Evolutionary conservation across 2,329 filamentous ascomycete genomes (phyloP).

Genomic region (Alternaria rosae): DNA sequence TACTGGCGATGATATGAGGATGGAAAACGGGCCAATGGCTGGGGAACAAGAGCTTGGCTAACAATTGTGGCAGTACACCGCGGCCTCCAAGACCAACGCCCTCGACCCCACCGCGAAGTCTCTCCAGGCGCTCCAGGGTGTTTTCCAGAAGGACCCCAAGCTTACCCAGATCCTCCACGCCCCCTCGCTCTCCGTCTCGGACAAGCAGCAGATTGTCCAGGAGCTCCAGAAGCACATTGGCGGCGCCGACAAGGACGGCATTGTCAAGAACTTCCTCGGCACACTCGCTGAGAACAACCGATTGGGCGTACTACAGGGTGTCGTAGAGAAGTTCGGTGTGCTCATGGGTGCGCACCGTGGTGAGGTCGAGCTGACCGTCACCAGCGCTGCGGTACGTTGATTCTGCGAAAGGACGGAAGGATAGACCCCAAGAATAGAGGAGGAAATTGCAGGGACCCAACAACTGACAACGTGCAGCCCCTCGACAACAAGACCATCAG

Average conservation of each 20-base stretch:
- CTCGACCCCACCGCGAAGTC: conserved; percentile 88
- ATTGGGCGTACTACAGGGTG: conserved; percentile 78
- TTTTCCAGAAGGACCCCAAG: conserved; percentile 85
- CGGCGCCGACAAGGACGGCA: conserved; percentile 72
- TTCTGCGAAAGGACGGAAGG: not conserved
- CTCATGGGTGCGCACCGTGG: conserved; percentile 89
- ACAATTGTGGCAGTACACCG: conserved; percentile 77
- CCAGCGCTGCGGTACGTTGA: conserved; percentile 79
- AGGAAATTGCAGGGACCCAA: not conserved
- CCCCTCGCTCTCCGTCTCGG: conserved; percentile 76
- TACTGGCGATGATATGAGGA: conserved; percentile 26
- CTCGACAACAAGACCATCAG: conserved; percentile 86
- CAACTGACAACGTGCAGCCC: conserved; percentile 60
- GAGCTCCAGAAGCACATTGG: conserved; percentile 88
- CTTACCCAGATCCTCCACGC: conserved; percentile 77
- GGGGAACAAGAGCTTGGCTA: conserved; percentile 26
- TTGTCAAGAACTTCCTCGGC: conserved; percentile 91
- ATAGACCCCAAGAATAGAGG: not conserved
- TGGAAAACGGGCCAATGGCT: conserved; percentile 29
- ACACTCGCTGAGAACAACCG: conserved; percentile 97
- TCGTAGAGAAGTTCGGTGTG: conserved; percentile 84
- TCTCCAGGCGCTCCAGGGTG: conserved; percentile 71
- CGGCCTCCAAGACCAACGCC: conserved; percentile 83
- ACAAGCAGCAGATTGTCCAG: conserved; percentile 85
- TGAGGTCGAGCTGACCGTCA: conserved; percentile 92